Conservation (phyloP, 2,329 filamentous ascomycete species). For the Penicillium sp. region DNA sequence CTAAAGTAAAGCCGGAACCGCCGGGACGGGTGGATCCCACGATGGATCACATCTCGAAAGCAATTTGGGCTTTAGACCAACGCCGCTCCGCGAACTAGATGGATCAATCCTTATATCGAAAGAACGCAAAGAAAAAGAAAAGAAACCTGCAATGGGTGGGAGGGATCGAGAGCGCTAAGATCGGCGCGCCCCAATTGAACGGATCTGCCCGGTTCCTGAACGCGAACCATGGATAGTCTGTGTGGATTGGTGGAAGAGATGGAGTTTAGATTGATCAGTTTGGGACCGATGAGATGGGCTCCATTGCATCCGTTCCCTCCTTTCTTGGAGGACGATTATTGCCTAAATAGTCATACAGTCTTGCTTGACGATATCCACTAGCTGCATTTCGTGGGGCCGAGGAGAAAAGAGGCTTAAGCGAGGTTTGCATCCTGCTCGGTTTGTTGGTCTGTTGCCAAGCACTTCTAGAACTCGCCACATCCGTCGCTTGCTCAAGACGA, state of each 20-base stretch:
- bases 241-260: neutral
- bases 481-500: neutral
- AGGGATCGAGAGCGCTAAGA: slow-evolving; percentile 12
- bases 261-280: neutral
- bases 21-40: neutral
- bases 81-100: neutral
- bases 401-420: neutral
- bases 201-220: slow-evolving; percentile 16
- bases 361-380: neutral
- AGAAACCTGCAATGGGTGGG: neutral
- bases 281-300: neutral
- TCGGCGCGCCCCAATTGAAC: slow-evolving; percentile 11
- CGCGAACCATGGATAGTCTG: slow-evolving; percentile 1
- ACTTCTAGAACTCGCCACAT: neutral
- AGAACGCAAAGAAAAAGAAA: neutral
- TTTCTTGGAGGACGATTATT: neutral
- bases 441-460: neutral
- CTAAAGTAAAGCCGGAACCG: neutral
- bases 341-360: neutral
- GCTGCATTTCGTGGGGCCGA: neutral
- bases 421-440: neutral
- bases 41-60: neutral
- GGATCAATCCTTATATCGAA: neutral
- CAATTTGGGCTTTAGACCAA: neutral
- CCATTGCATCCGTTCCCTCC: neutral